Evolutionary conservation across 2,329 filamentous ascomycete species (phyloP).

Genomic region (Shiraia sp.): DNA sequence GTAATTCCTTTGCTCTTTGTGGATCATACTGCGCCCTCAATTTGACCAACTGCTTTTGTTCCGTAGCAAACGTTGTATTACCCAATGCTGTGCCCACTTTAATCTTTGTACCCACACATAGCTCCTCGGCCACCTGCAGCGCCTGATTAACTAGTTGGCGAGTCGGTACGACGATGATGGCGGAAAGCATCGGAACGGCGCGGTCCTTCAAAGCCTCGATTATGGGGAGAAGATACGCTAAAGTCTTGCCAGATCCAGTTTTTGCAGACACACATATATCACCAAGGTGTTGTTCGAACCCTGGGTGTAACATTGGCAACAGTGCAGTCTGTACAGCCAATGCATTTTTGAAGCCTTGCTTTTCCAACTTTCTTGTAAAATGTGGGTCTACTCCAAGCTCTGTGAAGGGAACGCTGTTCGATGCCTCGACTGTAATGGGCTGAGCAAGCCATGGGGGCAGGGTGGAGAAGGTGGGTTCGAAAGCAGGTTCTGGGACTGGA

Average conservation of each 20-base stretch:
- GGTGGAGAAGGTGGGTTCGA: constrained; percentile 72
- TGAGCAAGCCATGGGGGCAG: constrained; percentile 80
- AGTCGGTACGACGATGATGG: constrained; percentile 86
- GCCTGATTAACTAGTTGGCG: constrained; percentile 89
- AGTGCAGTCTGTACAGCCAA: constrained; percentile 81
- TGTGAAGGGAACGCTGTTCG: constrained; percentile 64
- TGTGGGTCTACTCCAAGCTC: constrained; percentile 66
- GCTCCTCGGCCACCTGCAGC: constrained; percentile 70
- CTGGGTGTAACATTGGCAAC: constrained; percentile 76
- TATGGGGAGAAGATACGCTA: constrained; percentile 88
- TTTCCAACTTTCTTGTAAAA: constrained; percentile 64
- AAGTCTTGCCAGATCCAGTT: constrained; percentile 93
- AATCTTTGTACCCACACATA: constrained; percentile 74
- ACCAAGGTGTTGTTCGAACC: constrained; percentile 63
- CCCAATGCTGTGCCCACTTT: constrained; percentile 83
- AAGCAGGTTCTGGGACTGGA: constrained; percentile 59
- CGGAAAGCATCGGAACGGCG: constrained; percentile 69
- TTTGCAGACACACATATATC: constrained; percentile 91
- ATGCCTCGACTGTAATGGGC: constrained; percentile 69
- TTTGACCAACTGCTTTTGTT: constrained; percentile 65
- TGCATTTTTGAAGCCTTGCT: constrained; percentile 71
- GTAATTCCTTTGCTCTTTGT: constrained; percentile 55
- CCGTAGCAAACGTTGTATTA: constrained; percentile 71
- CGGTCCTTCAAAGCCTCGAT: constrained; percentile 73
- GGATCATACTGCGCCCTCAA: constrained; percentile 66